Evolutionary conservation across 495 filamentous ascomycete genomes (phyloP).

Genomic region (Aspergillus bridgeri): DNA sequence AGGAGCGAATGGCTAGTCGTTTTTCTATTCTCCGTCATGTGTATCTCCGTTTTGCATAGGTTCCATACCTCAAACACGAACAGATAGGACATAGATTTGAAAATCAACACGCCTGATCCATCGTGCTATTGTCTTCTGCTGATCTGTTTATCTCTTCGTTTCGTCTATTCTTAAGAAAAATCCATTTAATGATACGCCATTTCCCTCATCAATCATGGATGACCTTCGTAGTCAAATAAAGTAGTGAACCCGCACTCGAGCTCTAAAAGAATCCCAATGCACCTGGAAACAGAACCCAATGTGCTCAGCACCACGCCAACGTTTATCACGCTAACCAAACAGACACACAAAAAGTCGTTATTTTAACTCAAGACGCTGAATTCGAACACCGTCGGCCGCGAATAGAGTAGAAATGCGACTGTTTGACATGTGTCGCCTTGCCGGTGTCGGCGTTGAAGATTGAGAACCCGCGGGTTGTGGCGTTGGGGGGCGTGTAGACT

Average conservation of each 20-base stretch:
- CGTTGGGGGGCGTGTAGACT: constrained; percentile 92
- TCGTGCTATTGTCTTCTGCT: background rate
- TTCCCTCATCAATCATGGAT: background rate
- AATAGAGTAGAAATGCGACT: constrained; percentile 58
- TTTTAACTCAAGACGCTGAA: background rate
- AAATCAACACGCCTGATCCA: background rate
- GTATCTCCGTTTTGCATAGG: background rate
- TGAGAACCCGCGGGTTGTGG: constrained; percentile 67
- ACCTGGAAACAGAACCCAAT: too few relatives aligned
- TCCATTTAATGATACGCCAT: background rate
- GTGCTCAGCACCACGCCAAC: background rate
- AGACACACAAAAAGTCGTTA: background rate
- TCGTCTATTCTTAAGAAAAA: background rate
- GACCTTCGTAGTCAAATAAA: background rate
- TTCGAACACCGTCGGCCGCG: constrained; percentile 19
- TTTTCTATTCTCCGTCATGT: background rate
- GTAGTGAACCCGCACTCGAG: too few relatives aligned
- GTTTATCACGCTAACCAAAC: background rate
- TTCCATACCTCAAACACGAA: too few relatives aligned
- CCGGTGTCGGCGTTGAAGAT: constrained; percentile 72
- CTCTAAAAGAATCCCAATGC: too few relatives aligned
- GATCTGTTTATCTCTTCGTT: constrained; percentile 18
- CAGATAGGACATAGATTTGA: too few relatives aligned
- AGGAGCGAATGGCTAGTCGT: background rate
- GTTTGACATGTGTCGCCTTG: constrained; percentile 63